Percentiles rank a stretch among this genome's conserved stretches.
Evolutionary conservation across 2,329 filamentous ascomycete species (phyloP).

Genomic region (Fusarium denticulatum): DNA sequence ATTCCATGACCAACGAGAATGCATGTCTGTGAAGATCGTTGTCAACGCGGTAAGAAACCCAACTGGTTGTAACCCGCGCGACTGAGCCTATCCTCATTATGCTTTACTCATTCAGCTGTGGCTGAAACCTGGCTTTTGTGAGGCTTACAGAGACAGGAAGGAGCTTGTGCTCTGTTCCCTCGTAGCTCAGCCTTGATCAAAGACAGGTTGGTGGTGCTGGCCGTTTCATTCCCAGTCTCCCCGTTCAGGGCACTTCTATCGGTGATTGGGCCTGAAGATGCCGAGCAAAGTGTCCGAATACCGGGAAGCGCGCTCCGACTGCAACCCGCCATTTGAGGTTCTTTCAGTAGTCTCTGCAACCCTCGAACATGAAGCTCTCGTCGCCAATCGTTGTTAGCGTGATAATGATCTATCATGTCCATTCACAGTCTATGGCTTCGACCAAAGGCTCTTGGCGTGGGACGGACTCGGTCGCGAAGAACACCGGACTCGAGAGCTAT

Average conservation of each 20-base stretch:
- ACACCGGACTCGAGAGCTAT: conserved; percentile 1
- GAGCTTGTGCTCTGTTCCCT: neutral
- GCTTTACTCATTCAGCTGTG: conserved; percentile 22
- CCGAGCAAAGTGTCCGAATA: neutral
- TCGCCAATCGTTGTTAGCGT: conserved; percentile 4
- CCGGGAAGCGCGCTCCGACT: conserved; percentile 14
- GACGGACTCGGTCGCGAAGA: conserved; percentile 12
- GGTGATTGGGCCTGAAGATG: neutral
- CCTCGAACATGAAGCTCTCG: neutral
- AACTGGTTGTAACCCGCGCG: neutral
- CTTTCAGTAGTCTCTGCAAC: neutral
- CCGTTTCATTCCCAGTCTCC: conserved; percentile 7
- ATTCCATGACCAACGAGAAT: neutral
- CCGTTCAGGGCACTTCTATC: neutral
- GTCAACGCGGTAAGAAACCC: neutral
- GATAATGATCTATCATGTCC: conserved; percentile 26
- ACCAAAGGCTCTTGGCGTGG: conserved; percentile 20
- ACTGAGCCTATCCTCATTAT: conserved; percentile 4
- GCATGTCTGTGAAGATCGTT: conserved; percentile 1
- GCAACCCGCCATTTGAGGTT: neutral
- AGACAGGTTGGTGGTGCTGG: neutral
- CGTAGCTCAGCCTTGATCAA: neutral
- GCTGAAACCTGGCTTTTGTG: conserved; percentile 16
- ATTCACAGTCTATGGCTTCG: conserved; percentile 17
- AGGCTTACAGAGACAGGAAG: neutral